A percentile compares a stretch with the other conserved stretches of the same genome.
Conservation (phyloP, 441 rosid species). For the Manihot esculenta region DNA sequence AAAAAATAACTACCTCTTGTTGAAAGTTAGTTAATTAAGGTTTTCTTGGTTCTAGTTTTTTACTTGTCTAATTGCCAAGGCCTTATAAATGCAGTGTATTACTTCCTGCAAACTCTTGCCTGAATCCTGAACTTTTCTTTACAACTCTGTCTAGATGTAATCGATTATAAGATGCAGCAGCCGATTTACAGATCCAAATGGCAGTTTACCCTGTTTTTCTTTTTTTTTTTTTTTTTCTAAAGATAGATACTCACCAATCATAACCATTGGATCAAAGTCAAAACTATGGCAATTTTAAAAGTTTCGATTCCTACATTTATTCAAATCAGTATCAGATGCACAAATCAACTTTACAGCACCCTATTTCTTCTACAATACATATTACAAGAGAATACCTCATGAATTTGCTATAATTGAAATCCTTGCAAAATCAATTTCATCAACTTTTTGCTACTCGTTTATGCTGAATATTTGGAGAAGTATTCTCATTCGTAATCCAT, state of each 20-base stretch:
- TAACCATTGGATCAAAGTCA: too few relatives aligned
- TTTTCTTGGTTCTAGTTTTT: too few relatives aligned
- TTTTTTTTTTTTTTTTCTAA: too few relatives aligned
- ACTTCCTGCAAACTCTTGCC: not conserved
- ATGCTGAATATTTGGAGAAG: conserved; percentile 45
- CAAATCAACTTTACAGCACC: conserved; percentile 12
- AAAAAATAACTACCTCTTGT: not conserved
- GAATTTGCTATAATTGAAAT: too few relatives aligned
- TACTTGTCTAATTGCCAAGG: too few relatives aligned
- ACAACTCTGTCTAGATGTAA: not conserved
- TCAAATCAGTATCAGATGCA: not conserved
- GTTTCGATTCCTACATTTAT: conserved; percentile 8
- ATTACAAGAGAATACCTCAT: too few relatives aligned
- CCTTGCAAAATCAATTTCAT: not conserved
- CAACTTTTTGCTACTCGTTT: too few relatives aligned
- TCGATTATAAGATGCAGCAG: not conserved
- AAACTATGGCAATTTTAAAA: too few relatives aligned
- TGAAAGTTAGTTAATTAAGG: too few relatives aligned
- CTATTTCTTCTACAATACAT: not conserved
- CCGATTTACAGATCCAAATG: not conserved
- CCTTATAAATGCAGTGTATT: too few relatives aligned
- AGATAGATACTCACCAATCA: too few relatives aligned
- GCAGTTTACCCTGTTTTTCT: too few relatives aligned
- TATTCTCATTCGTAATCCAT: conserved; percentile 36
- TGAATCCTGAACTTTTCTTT: not conserved